Percentiles rank a stretch among this genome's conserved stretches.
Conservation (phyloP, 1,139 yeast genomes). For the Suhomyces maxii region DNA sequence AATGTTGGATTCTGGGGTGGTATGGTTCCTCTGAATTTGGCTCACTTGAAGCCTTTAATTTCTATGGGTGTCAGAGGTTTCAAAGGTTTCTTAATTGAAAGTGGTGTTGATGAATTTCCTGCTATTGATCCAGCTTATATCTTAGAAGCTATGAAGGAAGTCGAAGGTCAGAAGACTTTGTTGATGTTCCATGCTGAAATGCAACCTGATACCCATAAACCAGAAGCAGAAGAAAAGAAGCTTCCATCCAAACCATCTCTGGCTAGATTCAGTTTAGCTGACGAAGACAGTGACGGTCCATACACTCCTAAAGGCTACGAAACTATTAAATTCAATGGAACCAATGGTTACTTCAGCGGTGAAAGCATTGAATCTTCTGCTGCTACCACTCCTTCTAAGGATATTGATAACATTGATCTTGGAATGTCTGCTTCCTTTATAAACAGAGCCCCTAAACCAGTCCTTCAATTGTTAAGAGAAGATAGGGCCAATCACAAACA, state of each 20-base stretch:
- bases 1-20: constrained; percentile 98
- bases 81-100: constrained; percentile 85
- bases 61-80: constrained; percentile 88
- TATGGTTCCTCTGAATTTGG: constrained; percentile 71
- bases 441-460: constrained; percentile 41
- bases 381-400: constrained; percentile 8
- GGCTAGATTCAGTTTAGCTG: constrained; percentile 1
- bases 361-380: neutral
- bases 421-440: constrained; percentile 51
- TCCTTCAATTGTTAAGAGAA: constrained; percentile 29
- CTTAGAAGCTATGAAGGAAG: constrained; percentile 59
- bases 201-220: constrained; percentile 42
- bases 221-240: constrained; percentile 2
- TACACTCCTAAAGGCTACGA: neutral
- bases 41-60: constrained; percentile 70
- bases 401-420: constrained; percentile 38
- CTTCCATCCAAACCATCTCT: neutral
- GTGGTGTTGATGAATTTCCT: constrained; percentile 95
- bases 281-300: neutral
- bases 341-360: neutral
- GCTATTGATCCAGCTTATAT: constrained; percentile 67
- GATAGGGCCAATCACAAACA: constrained; percentile 19
- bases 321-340: neutral
- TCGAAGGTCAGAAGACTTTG: constrained; percentile 63
- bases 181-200: constrained; percentile 94